phyloP scores from a whole-genome alignment of 805 yeast genomes.

The Lipomyces mesembrius region DNA sequence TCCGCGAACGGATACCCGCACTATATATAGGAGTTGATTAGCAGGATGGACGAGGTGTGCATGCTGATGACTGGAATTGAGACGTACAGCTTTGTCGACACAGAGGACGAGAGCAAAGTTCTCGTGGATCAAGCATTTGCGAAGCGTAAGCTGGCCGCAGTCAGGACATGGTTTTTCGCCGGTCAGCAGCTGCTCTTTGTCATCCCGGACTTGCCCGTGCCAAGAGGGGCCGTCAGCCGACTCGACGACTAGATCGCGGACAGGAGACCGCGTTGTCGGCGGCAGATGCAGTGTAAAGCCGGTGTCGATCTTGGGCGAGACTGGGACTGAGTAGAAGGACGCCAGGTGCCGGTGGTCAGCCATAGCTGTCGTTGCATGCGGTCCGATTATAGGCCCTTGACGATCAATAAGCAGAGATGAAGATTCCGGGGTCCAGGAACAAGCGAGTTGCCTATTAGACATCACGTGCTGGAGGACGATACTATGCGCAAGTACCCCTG shows the following conservation, averaged over 20 bases:
- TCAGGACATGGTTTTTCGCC: constrained; percentile 14
- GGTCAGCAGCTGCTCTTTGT: background rate
- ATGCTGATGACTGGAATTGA: background rate
- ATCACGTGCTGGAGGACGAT: no score
- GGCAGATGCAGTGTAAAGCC: constrained; percentile 3
- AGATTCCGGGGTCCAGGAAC: no score
- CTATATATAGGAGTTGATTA: constrained; percentile 2
- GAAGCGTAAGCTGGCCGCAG: constrained; percentile 18
- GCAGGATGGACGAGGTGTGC: no score
- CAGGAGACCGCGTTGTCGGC: background rate
- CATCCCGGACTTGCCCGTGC: background rate
- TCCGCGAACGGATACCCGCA: constrained; percentile 25
- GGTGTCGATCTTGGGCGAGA: background rate
- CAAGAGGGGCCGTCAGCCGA: background rate
- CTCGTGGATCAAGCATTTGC: constrained; percentile 21
- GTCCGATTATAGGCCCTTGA: no score
- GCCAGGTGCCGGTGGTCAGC: background rate
- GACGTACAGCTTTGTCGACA: constrained; percentile 13
- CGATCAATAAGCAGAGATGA: no score
- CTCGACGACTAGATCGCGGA: background rate
- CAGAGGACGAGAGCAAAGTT: constrained; percentile 20
- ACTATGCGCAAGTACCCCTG: no score
- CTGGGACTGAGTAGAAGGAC: background rate
- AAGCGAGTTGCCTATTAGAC: no score
- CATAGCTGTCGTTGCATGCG: background rate